Conservation (phyloP, 1,139 yeast species). For the Suhomyces guaymorum region DNA sequence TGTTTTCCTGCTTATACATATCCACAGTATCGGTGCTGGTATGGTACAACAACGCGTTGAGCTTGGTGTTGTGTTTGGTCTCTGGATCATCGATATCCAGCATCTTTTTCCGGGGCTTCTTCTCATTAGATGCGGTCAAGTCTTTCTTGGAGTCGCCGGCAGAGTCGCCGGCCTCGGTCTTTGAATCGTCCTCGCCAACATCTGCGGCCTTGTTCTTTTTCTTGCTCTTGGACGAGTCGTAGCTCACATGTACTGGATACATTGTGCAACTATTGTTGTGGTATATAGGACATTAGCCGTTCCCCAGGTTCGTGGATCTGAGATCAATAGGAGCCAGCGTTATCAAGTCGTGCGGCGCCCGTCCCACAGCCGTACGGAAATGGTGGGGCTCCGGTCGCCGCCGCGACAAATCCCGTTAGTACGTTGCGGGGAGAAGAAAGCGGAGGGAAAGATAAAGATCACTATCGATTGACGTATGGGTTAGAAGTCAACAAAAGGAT, state of each 20-base stretch:
- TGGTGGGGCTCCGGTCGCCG: no score
- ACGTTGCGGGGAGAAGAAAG: no score
- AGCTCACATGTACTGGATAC: background rate
- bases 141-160: constrained; percentile 3
- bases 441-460: no score
- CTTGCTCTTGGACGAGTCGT: background rate
- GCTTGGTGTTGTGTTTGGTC: constrained; percentile 40
- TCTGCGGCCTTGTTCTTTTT: background rate
- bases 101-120: constrained; percentile 6
- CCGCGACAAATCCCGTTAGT: no score
- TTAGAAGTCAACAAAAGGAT: no score
- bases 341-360: background rate
- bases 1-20: constrained; percentile 40
- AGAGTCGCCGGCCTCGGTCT: background rate
- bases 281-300: background rate
- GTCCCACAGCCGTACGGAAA: background rate
- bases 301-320: background rate
- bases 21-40: constrained; percentile 45
- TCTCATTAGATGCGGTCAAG: constrained; percentile 4
- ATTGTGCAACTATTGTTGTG: background rate
- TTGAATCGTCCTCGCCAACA: background rate
- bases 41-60: constrained; percentile 44
- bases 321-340: background rate
- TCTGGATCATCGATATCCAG: constrained; percentile 21
- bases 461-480: no score